Base-by-base conservation (phyloP, 768 basidiomycete genomes). In the Boletus sp. region DNA sequence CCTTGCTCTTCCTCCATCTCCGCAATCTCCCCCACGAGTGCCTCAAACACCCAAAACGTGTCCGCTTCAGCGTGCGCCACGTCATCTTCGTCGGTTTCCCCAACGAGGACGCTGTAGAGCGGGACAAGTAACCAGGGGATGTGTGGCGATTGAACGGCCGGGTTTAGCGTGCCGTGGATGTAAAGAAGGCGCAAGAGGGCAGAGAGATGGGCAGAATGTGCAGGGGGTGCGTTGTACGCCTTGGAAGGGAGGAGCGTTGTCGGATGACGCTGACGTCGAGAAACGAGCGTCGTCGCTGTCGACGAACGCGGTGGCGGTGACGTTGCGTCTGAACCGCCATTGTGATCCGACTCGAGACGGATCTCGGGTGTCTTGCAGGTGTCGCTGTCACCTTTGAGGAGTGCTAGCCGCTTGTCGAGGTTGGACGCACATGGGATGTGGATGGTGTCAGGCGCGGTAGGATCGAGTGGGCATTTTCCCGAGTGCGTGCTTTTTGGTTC, bases 21-120 rank as follows among this genome's bases (percentile, higher is more conserved):
- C 1, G 82, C 76, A 48, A 92, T 82, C 64, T 92, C 90, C 29
- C 84, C 83, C 0, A 90, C 74, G 62, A 92, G 77, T 0, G 84
- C 80, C 68, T 91, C 89, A 54, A 92, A 87, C 5, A 91, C 64
- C 90, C 90, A 92, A 68, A 92, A 92, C 0, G 86, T 80, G 64
- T 92, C 90, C 2, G 90, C 90, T 69, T 92, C 90, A 5, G 79
- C 80, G 67, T 91, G 88, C 0, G 80, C 77, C 10, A 81, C 67
- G 42, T 89, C 86, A 52, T 82, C 79, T 0, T 78, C 70, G 17
- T 88, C 80, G 1, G 84, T 76, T 64, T 91, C 89, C 64, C 83
- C 80, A 17, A 75, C 71, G 48, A 90, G 73, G 0, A 81, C 82
- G 8, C 79, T 78, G 68, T 90, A 90, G 24, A 92, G 65, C 0